A percentile compares a stretch with the other conserved stretches of the same genome.
Evolutionary conservation across 1,284 basidiomycete species (phyloP).

Genomic region (Rhodotorula sp.): DNA sequence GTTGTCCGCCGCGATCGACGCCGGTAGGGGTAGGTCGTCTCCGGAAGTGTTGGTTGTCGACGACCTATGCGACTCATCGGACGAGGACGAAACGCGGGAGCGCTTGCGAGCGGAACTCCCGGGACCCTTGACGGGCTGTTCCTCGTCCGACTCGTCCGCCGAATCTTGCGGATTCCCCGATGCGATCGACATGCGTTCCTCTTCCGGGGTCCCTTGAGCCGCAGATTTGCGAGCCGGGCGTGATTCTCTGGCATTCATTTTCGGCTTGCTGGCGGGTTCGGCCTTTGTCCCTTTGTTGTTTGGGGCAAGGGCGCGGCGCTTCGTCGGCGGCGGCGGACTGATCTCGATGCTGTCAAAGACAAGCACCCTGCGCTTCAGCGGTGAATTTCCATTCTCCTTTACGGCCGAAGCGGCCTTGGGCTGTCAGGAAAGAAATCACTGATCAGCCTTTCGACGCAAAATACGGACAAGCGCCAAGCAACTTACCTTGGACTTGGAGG

Average conservation of each 20-base stretch:
- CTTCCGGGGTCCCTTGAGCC: too few relatives aligned
- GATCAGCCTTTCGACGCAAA: too few relatives aligned
- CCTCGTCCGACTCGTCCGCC: background rate
- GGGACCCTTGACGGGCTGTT: too few relatives aligned
- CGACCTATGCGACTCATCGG: background rate
- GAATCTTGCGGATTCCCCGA: too few relatives aligned
- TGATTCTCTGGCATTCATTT: background rate
- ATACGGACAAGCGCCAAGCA: too few relatives aligned
- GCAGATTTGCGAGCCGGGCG: too few relatives aligned
- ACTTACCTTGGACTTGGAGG: background rate
- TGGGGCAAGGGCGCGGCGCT: background rate
- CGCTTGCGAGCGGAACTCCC: background rate
- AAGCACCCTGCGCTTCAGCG: background rate
- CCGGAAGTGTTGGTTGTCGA: background rate
- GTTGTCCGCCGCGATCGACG: conserved; percentile 5
- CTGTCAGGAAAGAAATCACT: too few relatives aligned
- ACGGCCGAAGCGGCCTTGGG: too few relatives aligned
- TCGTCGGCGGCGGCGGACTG: background rate
- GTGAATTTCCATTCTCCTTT: too few relatives aligned
- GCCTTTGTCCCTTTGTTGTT: background rate
- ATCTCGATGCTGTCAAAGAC: background rate
- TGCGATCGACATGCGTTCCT: too few relatives aligned
- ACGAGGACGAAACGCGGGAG: background rate
- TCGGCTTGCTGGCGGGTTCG: background rate
- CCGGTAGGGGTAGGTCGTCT: conserved; percentile 5